Percentiles rank a stretch among this genome's conserved stretches.
Conservation (phyloP, 306 rosid genomes). For the Crataegus laevigata region DNA sequence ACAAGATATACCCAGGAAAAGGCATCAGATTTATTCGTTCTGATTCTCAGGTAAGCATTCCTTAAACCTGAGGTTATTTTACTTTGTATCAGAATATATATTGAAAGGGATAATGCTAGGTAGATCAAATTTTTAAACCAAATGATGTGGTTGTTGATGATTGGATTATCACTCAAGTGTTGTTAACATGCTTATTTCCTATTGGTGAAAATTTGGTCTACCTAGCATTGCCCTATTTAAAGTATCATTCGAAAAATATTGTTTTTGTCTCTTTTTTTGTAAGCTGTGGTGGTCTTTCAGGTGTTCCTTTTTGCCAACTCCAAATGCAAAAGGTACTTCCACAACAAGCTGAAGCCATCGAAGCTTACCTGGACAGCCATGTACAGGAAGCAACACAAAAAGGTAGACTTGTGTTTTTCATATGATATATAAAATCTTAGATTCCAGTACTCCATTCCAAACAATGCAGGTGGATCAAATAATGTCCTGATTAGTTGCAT, state of each 20-base stretch:
- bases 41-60: slow-evolving; percentile 66
- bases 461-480: background rate
- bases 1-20: slow-evolving; percentile 80
- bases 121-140: no score
- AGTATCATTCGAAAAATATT: background rate
- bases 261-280: background rate
- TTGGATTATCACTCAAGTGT: no score
- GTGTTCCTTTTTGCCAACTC: slow-evolving; percentile 74
- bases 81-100: background rate
- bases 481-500: background rate
- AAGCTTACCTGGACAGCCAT: slow-evolving; percentile 90
- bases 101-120: background rate
- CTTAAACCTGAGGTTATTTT: background rate
- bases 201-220: no score
- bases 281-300: slow-evolving; percentile 18
- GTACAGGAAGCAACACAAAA: slow-evolving; percentile 84
- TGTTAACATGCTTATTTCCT: no score
- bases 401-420: slow-evolving; percentile 24
- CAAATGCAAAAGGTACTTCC: slow-evolving; percentile 71
- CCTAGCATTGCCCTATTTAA: no score
- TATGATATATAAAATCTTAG: background rate
- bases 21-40: slow-evolving; percentile 78
- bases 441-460: background rate
- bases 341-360: slow-evolving; percentile 76
- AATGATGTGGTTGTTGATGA: no score